These are phyloP conservation scores for Coemansia sp. DNA, from an alignment of 192 early-diverging fungal species.

Conservation along the genomic window DNA sequence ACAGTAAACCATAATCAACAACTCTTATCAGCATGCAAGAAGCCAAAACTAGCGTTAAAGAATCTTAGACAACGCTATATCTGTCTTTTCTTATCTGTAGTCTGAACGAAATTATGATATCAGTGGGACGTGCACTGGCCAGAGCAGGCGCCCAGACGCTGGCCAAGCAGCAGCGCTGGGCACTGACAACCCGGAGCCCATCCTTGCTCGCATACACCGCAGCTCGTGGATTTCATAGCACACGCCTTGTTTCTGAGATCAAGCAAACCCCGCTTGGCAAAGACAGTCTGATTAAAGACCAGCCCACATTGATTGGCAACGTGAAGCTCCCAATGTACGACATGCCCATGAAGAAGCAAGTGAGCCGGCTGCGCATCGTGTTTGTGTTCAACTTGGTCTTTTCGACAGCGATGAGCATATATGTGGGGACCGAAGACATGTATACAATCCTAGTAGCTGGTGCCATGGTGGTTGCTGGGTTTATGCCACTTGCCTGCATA, in stretches of 20 bases:
- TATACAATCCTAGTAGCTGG: conserved; percentile 34
- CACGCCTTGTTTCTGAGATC: neutral
- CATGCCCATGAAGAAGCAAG: conserved; percentile 35
- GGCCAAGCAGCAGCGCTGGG: neutral
- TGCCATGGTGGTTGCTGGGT: conserved; percentile 26
- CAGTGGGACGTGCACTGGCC: neutral
- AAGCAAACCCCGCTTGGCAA: neutral
- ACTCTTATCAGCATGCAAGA: too few relatives aligned
- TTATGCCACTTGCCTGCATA: conserved; percentile 30
- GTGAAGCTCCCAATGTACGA: conserved; percentile 49
- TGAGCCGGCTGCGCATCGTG: conserved; percentile 32
- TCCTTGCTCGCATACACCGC: neutral
- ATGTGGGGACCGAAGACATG: conserved; percentile 32
- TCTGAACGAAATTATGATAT: neutral
- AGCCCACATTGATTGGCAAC: neutral
- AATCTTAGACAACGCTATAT: too few relatives aligned
- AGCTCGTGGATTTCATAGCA: neutral
- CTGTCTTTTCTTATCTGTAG: neutral
- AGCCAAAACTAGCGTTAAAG: too few relatives aligned
- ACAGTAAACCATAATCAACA: too few relatives aligned
- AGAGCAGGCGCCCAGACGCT: neutral
- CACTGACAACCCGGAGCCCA: neutral
- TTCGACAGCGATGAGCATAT: conserved; percentile 26
- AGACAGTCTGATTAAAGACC: neutral
- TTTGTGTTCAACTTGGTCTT: conserved; percentile 38